Conservation (phyloP, 306 rosid genomes). For the Dicorynia guianensis region DNA sequence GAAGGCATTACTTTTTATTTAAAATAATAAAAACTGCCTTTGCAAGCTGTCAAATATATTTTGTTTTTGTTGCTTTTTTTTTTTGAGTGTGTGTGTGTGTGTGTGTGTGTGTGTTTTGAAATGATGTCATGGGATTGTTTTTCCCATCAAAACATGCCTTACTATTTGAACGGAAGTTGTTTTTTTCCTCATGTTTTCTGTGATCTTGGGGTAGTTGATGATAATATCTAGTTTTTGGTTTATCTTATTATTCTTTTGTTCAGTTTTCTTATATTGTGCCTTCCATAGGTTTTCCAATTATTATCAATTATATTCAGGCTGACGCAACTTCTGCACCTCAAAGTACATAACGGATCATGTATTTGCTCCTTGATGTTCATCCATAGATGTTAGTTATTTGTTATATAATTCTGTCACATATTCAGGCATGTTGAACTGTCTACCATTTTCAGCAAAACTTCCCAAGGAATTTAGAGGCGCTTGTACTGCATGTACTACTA, state of each 20-base stretch:
- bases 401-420: slow-evolving; percentile 18
- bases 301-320: slow-evolving; percentile 30
- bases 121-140: slow-evolving; percentile 31
- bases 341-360: background rate
- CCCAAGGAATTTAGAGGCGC: slow-evolving; percentile 94
- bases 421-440: too few species aligned
- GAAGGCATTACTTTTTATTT: slow-evolving; percentile 29
- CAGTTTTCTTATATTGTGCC: slow-evolving; percentile 26
- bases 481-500: slow-evolving; percentile 63
- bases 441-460: slow-evolving; percentile 54
- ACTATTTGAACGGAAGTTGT: slow-evolving; percentile 29
- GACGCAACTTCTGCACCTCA: slow-evolving; percentile 24
- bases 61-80: slow-evolving; percentile 16
- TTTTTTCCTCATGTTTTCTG: slow-evolving; percentile 24
- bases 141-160: slow-evolving; percentile 19
- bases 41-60: slow-evolving; percentile 25
- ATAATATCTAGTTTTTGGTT: slow-evolving; percentile 7
- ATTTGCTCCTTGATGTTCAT: slow-evolving; percentile 26
- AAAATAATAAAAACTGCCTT: slow-evolving; percentile 28
- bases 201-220: slow-evolving; percentile 33
- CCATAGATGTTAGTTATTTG: slow-evolving; percentile 22
- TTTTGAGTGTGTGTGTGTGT: background rate
- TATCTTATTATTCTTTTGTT: slow-evolving; percentile 1
- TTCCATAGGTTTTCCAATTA: slow-evolving; percentile 19
- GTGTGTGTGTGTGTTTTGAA: background rate